Evolutionary conservation across 2,329 filamentous ascomycete genomes (phyloP), one percentile per base, ranked within the genome.

Genomic region (Phaeosphaeriaceae sp.): DNA sequence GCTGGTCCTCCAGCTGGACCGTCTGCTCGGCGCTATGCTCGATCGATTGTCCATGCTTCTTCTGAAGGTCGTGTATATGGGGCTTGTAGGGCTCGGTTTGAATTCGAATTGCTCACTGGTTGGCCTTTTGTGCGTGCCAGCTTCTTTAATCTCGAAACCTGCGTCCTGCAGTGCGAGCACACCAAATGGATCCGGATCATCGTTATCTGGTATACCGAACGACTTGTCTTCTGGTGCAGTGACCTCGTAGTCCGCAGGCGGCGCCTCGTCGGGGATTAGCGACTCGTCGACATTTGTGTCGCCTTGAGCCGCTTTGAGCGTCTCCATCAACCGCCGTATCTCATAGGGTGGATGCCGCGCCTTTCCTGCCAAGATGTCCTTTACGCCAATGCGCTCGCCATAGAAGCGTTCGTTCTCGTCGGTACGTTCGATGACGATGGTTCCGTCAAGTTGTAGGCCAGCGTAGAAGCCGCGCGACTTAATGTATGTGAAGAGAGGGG

Each of bases 131-230:
- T 88, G 86, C 2, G 89, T 90, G 33, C 92, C 93, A n/a, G 93
- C 93, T 79, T 97, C 93, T 52, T 91, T 87, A 65, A 98, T 95
- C 68, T 94, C 91, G 55, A 97, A 81, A 2, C 94, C 94, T 60
- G 93, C 91, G 81, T 92, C 89, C 73, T 97, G 92, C n/a, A 98
- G 80, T 7, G 94, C 93, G 63, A 93, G 85, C 24, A 97, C 91
- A 22, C 94, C 94, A 72, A 91, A 98, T 0, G 94, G 94, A 74
- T 98, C 94, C 0, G 93, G 93, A 68, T 98, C 94, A 54, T 93
- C 88, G 3, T 82, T 79, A 62, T 89, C 88, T 0, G 92, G 93
- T 17, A 97, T 82, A 1, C 93, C 93, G 78, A 97, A 97, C 1
- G 81, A 80, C 27, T 83, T 78, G 7, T 78, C 79, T n/a, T 78